Evolutionary conservation across 2,329 filamentous ascomycete genomes (phyloP), one percentile per base, ranked within the genome.

Genomic region (Aspergillus hortae): DNA sequence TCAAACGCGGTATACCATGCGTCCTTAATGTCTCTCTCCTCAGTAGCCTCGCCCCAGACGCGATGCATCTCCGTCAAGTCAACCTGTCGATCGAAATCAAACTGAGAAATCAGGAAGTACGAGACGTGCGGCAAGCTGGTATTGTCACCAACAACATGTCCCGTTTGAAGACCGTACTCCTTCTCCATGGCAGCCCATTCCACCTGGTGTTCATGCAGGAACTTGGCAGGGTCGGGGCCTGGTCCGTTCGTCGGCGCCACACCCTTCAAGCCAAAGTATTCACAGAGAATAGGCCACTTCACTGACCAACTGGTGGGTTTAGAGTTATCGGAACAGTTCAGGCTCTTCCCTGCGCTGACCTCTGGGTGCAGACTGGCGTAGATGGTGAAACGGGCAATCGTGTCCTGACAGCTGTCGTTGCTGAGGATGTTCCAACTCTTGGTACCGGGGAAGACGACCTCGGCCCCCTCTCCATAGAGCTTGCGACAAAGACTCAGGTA

Each of bases 251-350:
- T 32, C 11, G 33, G 48, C 11, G n/a, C 35, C 1, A 50, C 42
- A 4, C 42, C 48, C 42, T 50, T 50, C 7, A 50, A 33, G 4
- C 48, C 48, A 14, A 46, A 50, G 14, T 50, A 50, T 10, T 41
- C 11, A 14, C 43, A 50, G 14, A 50, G 12, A 17, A 50, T 46
- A 2, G 43, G 48, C 33, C 23, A 41, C 17, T 46, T 46, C 9
- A 45, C 48, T 14, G 42, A 44, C 48, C 41, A 41, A n/a, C 23
- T 46, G 3, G 33, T 41, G n/a, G 23, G 21, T 6, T 21, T 11
- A 17, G 42, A 25, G 12, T 46, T 23, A 23, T 50, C 43, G 5
- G 43, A 44, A 6, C 35, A n/a, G 11, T 46, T 50, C 15, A 50
- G 23, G 23, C 21, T 50, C 12, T 41, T 17, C 25, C 25, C 42